Conservation (phyloP, 345 rosid genomes). For the Euphorbia pulcherrima region DNA sequence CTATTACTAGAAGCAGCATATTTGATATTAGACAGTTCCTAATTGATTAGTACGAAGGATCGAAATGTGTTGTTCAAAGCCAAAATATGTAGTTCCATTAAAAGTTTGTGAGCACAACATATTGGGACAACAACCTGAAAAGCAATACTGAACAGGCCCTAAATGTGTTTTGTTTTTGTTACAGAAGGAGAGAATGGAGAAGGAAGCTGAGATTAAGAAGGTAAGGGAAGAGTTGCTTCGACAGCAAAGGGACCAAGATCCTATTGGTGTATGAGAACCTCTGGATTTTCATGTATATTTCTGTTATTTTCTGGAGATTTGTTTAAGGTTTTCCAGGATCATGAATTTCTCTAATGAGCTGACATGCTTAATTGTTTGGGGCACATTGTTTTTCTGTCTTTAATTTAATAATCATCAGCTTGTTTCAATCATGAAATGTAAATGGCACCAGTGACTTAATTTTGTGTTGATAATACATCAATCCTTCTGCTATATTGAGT, state of each 20-base stretch:
- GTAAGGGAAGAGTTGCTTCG: slow-evolving; percentile 24
- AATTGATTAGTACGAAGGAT: too few species aligned
- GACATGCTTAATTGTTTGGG: not conserved
- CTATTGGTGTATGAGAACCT: slow-evolving; percentile 1
- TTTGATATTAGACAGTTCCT: too few species aligned
- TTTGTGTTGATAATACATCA: not conserved
- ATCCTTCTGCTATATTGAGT: not conserved
- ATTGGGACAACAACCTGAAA: too few species aligned
- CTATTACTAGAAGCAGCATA: too few species aligned
- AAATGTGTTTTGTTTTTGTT: not conserved
- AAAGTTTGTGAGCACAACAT: too few species aligned
- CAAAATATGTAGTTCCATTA: too few species aligned
- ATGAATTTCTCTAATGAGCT: slow-evolving; percentile 1
- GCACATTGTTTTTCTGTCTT: not conserved
- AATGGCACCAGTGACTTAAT: not conserved
- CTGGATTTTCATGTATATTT: not conserved
- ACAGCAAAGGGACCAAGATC: slow-evolving; percentile 14
- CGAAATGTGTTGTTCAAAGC: too few species aligned
- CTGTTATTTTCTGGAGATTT: not conserved
- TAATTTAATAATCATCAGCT: not conserved
- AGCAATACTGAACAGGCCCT: too few species aligned
- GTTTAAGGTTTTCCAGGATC: not conserved
- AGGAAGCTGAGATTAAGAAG: slow-evolving; percentile 26
- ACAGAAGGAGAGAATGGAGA: slow-evolving; percentile 26
- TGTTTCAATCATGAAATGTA: not conserved